Conservation (phyloP, 2,329 filamentous ascomycete genomes). For the Xylariaceae sp. region DNA sequence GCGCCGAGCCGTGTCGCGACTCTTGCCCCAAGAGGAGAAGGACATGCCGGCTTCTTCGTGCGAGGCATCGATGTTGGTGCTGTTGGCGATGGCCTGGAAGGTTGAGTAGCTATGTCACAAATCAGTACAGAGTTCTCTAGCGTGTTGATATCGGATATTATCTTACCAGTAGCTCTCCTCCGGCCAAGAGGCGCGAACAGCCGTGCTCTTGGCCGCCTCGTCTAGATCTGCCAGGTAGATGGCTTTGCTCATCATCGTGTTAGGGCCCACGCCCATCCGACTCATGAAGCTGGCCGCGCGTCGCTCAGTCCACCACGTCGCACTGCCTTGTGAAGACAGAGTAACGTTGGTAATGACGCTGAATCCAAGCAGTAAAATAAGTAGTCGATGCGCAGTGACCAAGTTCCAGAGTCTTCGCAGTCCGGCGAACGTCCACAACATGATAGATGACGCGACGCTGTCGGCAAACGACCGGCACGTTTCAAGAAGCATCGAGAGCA, state of each 20-base stretch:
- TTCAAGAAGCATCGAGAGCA: constrained; percentile 68
- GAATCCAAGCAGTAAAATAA: constrained; percentile 62
- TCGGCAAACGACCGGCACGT: constrained; percentile 67
- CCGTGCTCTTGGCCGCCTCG: constrained; percentile 45
- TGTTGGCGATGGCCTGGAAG: constrained; percentile 55
- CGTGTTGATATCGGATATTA: too few species aligned
- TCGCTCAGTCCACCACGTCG: constrained; percentile 81
- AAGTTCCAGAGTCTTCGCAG: constrained; percentile 63
- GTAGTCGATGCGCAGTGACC: constrained; percentile 65
- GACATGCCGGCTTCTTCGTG: constrained; percentile 48
- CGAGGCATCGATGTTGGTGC: constrained; percentile 53
- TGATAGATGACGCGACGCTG: constrained; percentile 67
- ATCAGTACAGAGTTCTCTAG: constrained; percentile 4
- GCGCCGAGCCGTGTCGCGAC: constrained; percentile 54
- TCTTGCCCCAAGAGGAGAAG: constrained; percentile 41
- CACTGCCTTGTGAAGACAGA: constrained; percentile 66
- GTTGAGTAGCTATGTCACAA: constrained; percentile 48
- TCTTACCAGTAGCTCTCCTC: constrained; percentile 48
- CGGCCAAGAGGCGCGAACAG: constrained; percentile 34
- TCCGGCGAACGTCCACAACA: constrained; percentile 69
- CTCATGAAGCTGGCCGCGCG: constrained; percentile 76
- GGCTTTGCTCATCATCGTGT: constrained; percentile 74
- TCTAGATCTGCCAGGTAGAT: constrained; percentile 80
- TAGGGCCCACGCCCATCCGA: constrained; percentile 71
- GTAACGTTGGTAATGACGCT: constrained; percentile 70